Evolutionary conservation across 768 basidiomycete genomes (phyloP), one percentile per base, ranked within the genome.

Genomic region (Boletellus emodensis): DNA sequence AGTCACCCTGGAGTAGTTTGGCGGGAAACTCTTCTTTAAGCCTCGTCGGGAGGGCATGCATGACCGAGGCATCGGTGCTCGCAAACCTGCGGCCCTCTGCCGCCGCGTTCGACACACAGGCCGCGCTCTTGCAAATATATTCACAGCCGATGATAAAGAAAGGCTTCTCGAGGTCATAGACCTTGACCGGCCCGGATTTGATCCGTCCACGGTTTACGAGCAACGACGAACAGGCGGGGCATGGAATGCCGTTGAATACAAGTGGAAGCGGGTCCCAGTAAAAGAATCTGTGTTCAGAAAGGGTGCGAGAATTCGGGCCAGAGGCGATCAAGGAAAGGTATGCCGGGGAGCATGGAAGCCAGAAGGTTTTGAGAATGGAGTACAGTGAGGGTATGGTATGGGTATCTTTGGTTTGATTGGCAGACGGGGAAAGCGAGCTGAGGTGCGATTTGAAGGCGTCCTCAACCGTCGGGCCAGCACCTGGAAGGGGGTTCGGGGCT

Each of bases 91-190:
- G 79, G 4, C 83, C 83, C 30, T 85, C 83, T 3, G 74, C 51
- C 8, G 70, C 61, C 24, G 71, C 61, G 30, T 71, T 63, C 26
- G 74, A 62, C 24, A 72, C 52, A 61, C 86, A 89, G 18, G 68
- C 38, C 1, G 67, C 37, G 26, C 75, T 81, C 44, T 75, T 75
- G 62, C 89, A 91, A 5, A 75, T 73, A 52, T 91, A 91, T 62
- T 87, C 84, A 61, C 87, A 88, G n/a, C 85, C 89, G 33, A 91
- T 87, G 64, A 91, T 77, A 62, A 85, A 90, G 69, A 90, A 91
- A 3, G 87, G 85, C 52, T 80, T 81, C 55, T 84, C 82, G 43
- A 91, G 79, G 58, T 91, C 88, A 63, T 89, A 87, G 5, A 90
- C 77, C 59, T 87, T 90, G 61, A 89, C 71, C 0, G 89, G 89